Evolutionary conservation across 495 filamentous ascomycete species (phyloP), one percentile per base, ranked within the genome.

Genomic region (Aspergillus incahuasiensis): DNA sequence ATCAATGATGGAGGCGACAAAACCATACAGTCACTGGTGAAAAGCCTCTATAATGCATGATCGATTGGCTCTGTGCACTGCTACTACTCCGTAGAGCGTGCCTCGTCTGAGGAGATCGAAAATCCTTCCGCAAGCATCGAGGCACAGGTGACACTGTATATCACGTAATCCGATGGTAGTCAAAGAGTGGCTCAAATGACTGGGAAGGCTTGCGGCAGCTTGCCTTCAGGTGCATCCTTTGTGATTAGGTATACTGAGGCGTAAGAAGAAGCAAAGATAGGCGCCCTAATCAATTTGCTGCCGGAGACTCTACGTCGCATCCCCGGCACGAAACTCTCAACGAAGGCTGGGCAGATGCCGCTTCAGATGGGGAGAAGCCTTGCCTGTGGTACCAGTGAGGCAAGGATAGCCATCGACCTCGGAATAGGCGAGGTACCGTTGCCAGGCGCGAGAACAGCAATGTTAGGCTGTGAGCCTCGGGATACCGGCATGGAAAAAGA

Each of bases 91-190:
- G 20, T 22, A 20, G 19, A n/a, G n/a, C n/a, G n/a, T n/a, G n/a
- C n/a, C n/a, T n/a, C n/a, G n/a, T n/a, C n/a, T n/a, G n/a, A n/a
- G n/a, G n/a, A n/a, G n/a, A n/a, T n/a, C 41, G 41, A 21, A 18
- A 43, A 21, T 43, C 16, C 20, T 21, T 20, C 41, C 41, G 15
- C 21, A 28, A 19, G 15, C n/a, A 19, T 19, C n/a, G 12, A 19
- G 39, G 4, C 3, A 46, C 9, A 22, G 19, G 13, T 28, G 19
- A 13, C 43, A 25, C 21, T 46, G 4, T 6, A 50, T 40, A 40
- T 50, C 48, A 50, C 48, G 48, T 50, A 50, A 50, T 50, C 48
- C 48, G 34, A n/a, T n/a, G n/a, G n/a, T n/a, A n/a, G n/a, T n/a
- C 20, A 40, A 2, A 35, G 4, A 12, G 8, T 35, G 13, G 2